Evolutionary conservation across 352 stramenopile genomes (phyloP), one percentile per base, ranked within the genome.

Genomic region (Pythium volutum): DNA sequence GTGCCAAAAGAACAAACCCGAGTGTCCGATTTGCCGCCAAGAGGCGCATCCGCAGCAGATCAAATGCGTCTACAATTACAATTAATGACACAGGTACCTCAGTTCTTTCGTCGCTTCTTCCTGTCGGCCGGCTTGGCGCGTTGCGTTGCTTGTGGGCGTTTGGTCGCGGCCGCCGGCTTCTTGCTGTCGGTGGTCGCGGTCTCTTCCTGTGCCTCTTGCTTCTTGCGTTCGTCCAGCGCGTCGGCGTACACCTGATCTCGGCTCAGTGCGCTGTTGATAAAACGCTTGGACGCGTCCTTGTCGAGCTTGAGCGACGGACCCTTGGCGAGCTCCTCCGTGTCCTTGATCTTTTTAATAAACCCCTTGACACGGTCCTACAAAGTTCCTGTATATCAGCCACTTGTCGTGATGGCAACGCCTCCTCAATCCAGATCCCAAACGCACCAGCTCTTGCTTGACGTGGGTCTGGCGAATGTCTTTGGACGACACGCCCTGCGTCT

Each of bases 41-140:
- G 81, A 91, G 48, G 77, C 81, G 16, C 75, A 91, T 26, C 88
- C 89, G 57, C 89, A 97, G 65, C 84, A 95, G 70, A 95, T 97
- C 71, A 95, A 93, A 64, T 96, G 88, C 59, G 66, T 96, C 60
- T 96, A 96, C 71, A 93, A 96, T 76, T 97, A 96, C 66, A 67
- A 70, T 42, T 96, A 75, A n/a, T n/a, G n/a, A 88, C 14, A 15
- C 2, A n/a, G 10, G 20, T 22, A 16, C 12, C 20, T 68, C 22
- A 73, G 46, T 73, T 62, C 52, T 69, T 69, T 73, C 66, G 66
- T 42, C 61, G 66, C 42, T 66, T 84, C 66, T 87, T 83, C 61
- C 83, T 87, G 65, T 70, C 59, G 3, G 39, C 62, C 12, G 39
- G 43, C 75, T 84, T 39, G 48, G 26, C 2, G 23, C n/a, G n/a